Conservation (phyloP, 129 eudicot genomes). For the Arctium minus region DNA sequence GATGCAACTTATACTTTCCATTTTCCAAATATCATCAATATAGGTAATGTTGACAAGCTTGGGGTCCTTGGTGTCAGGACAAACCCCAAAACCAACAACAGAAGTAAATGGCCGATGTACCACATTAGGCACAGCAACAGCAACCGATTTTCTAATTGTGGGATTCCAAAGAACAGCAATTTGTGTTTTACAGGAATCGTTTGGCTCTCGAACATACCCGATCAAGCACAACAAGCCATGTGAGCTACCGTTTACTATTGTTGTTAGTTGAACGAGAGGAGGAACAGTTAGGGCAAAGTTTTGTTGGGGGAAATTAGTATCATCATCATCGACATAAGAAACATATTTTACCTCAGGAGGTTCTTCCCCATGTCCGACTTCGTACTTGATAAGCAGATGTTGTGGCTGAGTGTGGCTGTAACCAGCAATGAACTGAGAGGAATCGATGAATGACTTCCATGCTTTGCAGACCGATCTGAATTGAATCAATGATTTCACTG, state of each 20-base stretch:
- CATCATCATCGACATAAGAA: no score
- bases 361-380: not conserved
- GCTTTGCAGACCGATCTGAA: conserved; percentile 35
- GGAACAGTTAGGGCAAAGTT: no score
- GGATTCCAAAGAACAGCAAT: conserved; percentile 45
- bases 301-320: no score
- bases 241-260: no score
- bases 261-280: no score
- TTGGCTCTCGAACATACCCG: not conserved
- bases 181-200: not conserved
- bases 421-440: conserved; percentile 21
- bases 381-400: conserved; percentile 15
- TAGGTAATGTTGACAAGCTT: conserved; percentile 33
- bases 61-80: conserved; percentile 16
- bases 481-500: conserved; percentile 33
- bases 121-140: conserved; percentile 5
- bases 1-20: not conserved
- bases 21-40: not conserved
- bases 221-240: no score
- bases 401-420: not conserved
- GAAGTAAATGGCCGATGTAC: not conserved
- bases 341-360: no score
- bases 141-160: not conserved
- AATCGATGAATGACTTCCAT: conserved; percentile 41
- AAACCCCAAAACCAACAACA: conserved; percentile 46